Base-by-base conservation (phyloP, 441 rosid genomes). In the Erysimum pusillum region DNA sequence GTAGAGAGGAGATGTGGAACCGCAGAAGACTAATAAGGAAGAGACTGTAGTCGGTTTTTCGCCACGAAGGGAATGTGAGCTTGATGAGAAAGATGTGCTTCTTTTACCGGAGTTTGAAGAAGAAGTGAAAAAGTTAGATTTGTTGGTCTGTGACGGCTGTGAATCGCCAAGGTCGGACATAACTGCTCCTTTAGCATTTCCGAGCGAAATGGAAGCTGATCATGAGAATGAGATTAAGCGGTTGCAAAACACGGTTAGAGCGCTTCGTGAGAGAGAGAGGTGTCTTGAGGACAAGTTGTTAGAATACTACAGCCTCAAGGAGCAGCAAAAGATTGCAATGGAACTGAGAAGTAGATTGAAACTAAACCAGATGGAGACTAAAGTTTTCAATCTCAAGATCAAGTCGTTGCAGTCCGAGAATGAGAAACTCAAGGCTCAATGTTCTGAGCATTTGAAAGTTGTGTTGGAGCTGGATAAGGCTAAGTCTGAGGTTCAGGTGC, bases 251-350 rank as follows among this genome's bases (percentile, higher is more conserved):
- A 83, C 82, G 34, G 91, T 92, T 35, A 73, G 83, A 65, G 73
- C 75, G 46, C 91, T 95, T 9, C 85, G 58, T 71, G 98, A 91
- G 69, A 85, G 87, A 80, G 98, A 92, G 80, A 87, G 86, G 74
- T 83, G 82, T 66, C 92, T 92, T 1, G 97, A 95, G 85, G 84
- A 74, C 17, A 91, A 88, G 80, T 60, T 95, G 72, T 84, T 91
- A 2, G 97, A 95, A 79, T 95, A 85, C 61, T 92, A 95, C 63
- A 96, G 96, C 32, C 90, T 89, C n/a, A 92, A 91, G 79, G 97
- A 92, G 78, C 94, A 90, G 76, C 92, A 91, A 79, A 66, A 89
- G 9, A 83, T 87, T 22, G 85, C 86, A 6, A 77, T 82, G 81
- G 99, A 95, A 81, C 88, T 95, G 38, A 87, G 90, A 64, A 95